Base-by-base conservation (phyloP, 2,329 filamentous ascomycete genomes). In the Paraconiothyrium sp. region DNA sequence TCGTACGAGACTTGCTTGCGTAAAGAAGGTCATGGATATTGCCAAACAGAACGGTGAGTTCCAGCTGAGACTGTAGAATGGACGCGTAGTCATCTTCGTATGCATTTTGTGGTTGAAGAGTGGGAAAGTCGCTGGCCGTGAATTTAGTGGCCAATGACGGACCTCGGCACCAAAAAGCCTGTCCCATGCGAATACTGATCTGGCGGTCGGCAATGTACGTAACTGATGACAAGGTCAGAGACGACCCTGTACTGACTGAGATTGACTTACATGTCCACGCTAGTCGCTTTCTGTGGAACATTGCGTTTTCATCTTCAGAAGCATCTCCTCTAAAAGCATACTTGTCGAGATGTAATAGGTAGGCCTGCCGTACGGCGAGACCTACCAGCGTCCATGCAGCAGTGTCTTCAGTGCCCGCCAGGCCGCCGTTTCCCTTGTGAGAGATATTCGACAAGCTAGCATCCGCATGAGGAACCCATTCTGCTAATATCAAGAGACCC, bases 11-110 rank as follows among this genome's bases (percentile, higher is more conserved):
- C 41, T 62, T 62, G 5, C 56, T 59, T 13, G 60, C 46, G 39
- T 59, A 62, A 14, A 62, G 51, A 3, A 62, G 57, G 27, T 62
- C 60, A 43, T 62, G 60, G 7, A 59, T 59, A 37, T 62, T 62
- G 14, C 60, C 60, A 32, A 60, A 62, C 2, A 62, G 11, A 11
- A 59, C 48, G 2, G 60, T 62, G 4, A 62, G 37, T 41, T 62
- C 60, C 14, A 62, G 43, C 43, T 62, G 60, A 27, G 60, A 58
- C 34, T 62, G 60, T 1, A 62, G 44, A 5, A 62, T 43, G 5
- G 56, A 46, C 8, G 60, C 60, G 16, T 59, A 60, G 32, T 62
- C 60, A 16, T 62, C 57, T 43, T 60, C 60, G 13, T 62, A 60
- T 13, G 57, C 47, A 46, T 46, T 58, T 9, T 59, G 50, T 11